These are phyloP conservation scores for Botrytis elliptica DNA, from an alignment of 2,329 filamentous ascomycete genomes.

Conservation along the genomic window DNA sequence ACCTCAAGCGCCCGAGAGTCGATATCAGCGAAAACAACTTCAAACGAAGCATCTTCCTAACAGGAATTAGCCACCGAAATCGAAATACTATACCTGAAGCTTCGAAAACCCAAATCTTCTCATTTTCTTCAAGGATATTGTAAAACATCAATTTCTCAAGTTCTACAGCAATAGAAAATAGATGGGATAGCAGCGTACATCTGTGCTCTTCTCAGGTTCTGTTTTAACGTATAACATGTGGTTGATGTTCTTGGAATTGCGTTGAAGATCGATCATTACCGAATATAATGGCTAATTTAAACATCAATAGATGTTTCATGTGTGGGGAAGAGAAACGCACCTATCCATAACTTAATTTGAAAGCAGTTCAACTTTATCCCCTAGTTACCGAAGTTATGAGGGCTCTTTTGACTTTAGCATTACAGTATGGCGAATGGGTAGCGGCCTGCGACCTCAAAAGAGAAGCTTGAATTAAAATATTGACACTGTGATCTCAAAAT, in stretches of 20 bases:
- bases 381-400: not conserved
- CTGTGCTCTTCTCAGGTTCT: too few species aligned
- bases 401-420: not conserved
- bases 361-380: not conserved
- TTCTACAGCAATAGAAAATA: too few species aligned
- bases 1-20: accelerated
- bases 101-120: not conserved
- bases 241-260: too few species aligned
- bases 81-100: not conserved
- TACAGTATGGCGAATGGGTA: too few species aligned
- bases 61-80: not conserved
- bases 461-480: not conserved
- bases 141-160: too few species aligned
- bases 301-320: not conserved
- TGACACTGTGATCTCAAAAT: not conserved
- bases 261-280: not conserved
- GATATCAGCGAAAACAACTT: not conserved
- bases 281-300: not conserved
- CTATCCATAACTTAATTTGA: not conserved
- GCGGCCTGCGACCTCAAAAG: not conserved
- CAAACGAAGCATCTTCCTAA: accelerated
- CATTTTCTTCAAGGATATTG: accelerated
- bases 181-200: not conserved
- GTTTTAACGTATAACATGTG: not conserved
- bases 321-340: not conserved